Evolutionary conservation across 2,329 filamentous ascomycete genomes (phyloP), one percentile per base, ranked within the genome.

Genomic region (Aspergillus candidus): DNA sequence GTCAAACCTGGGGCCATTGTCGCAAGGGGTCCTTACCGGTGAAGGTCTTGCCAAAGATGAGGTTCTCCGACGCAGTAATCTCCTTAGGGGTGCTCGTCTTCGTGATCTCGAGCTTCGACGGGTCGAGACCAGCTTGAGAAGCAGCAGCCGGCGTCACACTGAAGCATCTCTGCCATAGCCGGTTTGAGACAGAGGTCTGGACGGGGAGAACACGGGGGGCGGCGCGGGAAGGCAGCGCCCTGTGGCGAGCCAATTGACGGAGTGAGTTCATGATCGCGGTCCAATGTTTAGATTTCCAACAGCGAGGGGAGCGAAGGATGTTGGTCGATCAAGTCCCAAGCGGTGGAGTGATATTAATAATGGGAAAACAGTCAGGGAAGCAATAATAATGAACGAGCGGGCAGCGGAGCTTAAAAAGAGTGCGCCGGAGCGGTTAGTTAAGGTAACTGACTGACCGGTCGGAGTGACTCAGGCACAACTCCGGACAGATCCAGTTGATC

Each of bases 41-140:
- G 69, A 98, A 98, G 39, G 83, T 84, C 54, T 80, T 80, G 52
- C 93, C 93, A 68, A 98, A 98, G 52, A 97, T 75, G 43, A 98
- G 81, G 51, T 94, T 82, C 63, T 91, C 79, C 11, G 86, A 80
- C 42, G 89, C 83, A 50, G 78, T 75, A 43, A 91, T 74, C 27
- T 77, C 66, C 69, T 91, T 93, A 10, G 91, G 93, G 3, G 77
- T 80, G 6, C 74, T 78, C 1, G 87, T 94, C 70, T 83, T 82
- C 47, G 81, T 82, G 60, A 96, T 76, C 38, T 76, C 73, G 48
- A 97, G 79, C 68, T 84, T 84, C 32, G 81, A 78, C n/a, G 84
- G 72, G 66, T 97, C 88, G 53, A 97, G 78, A 44, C 79, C 81
- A 43, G 79, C 75, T 43, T 65, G 56, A 30, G 63, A 61, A 14